A percentile compares a stretch with the other conserved stretches of the same genome.
phyloP scores from a whole-genome alignment of 2,329 filamentous ascomycete species.

The Ceratocystis cubensis region DNA sequence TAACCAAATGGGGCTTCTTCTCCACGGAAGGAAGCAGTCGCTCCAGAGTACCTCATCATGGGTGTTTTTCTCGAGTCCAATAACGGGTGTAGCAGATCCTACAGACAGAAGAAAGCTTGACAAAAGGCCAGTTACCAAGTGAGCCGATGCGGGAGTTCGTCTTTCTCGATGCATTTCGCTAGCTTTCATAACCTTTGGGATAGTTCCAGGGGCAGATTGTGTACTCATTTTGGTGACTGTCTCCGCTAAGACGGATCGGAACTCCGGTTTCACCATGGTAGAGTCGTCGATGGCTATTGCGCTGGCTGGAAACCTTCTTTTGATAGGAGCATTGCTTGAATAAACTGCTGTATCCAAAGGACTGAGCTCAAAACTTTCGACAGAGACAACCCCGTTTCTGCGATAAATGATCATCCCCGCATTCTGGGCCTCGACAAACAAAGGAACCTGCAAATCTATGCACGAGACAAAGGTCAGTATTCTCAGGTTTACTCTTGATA shows the following conservation, averaged over 20 bases:
- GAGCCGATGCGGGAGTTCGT: slow-evolving; percentile 38
- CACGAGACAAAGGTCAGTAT: too few relatives aligned
- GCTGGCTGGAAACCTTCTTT: slow-evolving; percentile 25
- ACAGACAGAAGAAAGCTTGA: slow-evolving; percentile 30
- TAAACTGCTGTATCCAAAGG: slow-evolving; percentile 25
- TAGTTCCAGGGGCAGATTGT: slow-evolving; percentile 24
- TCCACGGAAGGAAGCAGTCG: slow-evolving; percentile 32
- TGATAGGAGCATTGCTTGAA: slow-evolving; percentile 25
- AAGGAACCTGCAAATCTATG: slow-evolving; percentile 21
- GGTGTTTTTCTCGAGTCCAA: slow-evolving; percentile 38
- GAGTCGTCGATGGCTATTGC: slow-evolving; percentile 22
- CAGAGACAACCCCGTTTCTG: not conserved
- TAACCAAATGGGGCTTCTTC: slow-evolving; percentile 42
- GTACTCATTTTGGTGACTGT: slow-evolving; percentile 26
- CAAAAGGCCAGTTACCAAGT: slow-evolving; percentile 39
- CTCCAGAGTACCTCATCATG: slow-evolving; percentile 42
- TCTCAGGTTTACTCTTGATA: too few relatives aligned
- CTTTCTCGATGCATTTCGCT: slow-evolving; percentile 29
- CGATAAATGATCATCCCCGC: slow-evolving; percentile 27
- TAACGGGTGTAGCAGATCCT: slow-evolving; percentile 26
- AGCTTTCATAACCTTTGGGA: slow-evolving; percentile 27
- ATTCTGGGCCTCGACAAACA: slow-evolving; percentile 29
- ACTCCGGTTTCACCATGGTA: slow-evolving; percentile 21
- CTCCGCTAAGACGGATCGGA: not conserved
- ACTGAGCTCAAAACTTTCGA: slow-evolving; percentile 28